A percentile compares a stretch with the other conserved stretches of the same genome.
phyloP scores from a whole-genome alignment of 1,284 basidiomycete genomes.

The Leccinum angustisporum region DNA sequence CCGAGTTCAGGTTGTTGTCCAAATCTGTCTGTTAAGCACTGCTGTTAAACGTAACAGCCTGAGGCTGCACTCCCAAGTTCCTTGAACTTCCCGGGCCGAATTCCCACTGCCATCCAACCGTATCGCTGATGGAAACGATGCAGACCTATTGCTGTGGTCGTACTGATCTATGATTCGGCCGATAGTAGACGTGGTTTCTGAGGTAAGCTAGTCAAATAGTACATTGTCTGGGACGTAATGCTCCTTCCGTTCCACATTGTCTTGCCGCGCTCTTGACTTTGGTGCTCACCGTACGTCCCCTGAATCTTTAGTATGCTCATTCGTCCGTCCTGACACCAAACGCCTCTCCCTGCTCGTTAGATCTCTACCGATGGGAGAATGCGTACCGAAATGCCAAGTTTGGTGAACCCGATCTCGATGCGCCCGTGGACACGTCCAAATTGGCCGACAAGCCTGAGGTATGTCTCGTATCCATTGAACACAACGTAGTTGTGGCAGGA shows the following conservation, averaged over 20 bases:
- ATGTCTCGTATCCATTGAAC: background rate
- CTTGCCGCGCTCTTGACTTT: slow-evolving; percentile 55
- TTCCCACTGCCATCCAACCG: too few relatives aligned
- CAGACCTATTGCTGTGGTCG: too few relatives aligned
- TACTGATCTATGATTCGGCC: slow-evolving; percentile 6
- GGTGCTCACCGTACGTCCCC: slow-evolving; percentile 49
- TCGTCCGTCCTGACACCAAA: background rate
- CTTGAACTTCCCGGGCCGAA: too few relatives aligned
- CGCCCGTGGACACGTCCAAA: slow-evolving; percentile 61
- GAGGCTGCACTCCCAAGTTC: too few relatives aligned
- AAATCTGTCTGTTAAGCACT: too few relatives aligned
- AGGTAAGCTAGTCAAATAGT: slow-evolving; percentile 13
- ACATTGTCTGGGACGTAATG: background rate
- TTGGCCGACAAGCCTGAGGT: slow-evolving; percentile 4
- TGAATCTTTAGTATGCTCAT: background rate
- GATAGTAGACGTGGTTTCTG: slow-evolving; percentile 30
- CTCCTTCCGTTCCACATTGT: slow-evolving; percentile 36
- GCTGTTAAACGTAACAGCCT: too few relatives aligned
- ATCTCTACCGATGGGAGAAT: slow-evolving; percentile 66
- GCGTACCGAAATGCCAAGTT: slow-evolving; percentile 51
- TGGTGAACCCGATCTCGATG: slow-evolving; percentile 50
- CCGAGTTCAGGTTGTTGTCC: too few relatives aligned
- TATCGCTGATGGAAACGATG: too few relatives aligned
- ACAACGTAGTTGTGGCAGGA: background rate
- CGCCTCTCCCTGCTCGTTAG: slow-evolving; percentile 34